These are phyloP conservation scores for Lachnellula hyalina DNA, from an alignment of 2,329 filamentous ascomycete genomes.

Conservation along the genomic window DNA sequence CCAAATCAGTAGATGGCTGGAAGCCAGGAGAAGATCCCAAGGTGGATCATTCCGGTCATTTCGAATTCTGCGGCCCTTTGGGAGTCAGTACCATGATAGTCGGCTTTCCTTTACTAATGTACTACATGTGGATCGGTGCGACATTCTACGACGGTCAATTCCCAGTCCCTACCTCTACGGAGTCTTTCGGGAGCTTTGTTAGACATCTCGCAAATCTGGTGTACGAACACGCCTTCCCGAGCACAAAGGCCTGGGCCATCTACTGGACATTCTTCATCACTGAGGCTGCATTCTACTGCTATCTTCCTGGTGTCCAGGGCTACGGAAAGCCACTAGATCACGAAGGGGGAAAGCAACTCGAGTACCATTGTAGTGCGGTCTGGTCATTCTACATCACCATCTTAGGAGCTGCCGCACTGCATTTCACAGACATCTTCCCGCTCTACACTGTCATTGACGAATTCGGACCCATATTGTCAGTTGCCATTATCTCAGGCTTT, in stretches of 20 bases:
- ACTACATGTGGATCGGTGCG: conserved; percentile 98
- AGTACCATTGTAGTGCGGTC: conserved; percentile 91
- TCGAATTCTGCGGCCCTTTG: conserved; percentile 81
- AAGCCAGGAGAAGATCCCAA: conserved; percentile 54
- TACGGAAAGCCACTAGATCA: conserved; percentile 86
- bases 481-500: conserved; percentile 91
- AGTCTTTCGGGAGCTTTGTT: conserved; percentile 67
- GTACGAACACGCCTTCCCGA: conserved; percentile 81
- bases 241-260: conserved; percentile 76
- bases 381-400: conserved; percentile 86
- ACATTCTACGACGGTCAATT: conserved; percentile 86
- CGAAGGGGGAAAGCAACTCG: conserved; percentile 75
- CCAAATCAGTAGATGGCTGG: conserved; percentile 45
- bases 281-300: conserved; percentile 76
- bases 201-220: conserved; percentile 65
- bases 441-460: conserved; percentile 91
- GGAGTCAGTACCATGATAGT: conserved; percentile 83
- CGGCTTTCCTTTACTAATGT: conserved; percentile 91
- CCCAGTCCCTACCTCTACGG: conserved; percentile 58
- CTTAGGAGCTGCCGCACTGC: conserved; percentile 61
- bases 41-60: conserved; percentile 57
- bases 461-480: conserved; percentile 87
- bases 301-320: conserved; percentile 79
- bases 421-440: conserved; percentile 79
- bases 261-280: conserved; percentile 93